Conservation (phyloP, 2,329 filamentous ascomycete genomes). For the Botrytis squamosa region DNA sequence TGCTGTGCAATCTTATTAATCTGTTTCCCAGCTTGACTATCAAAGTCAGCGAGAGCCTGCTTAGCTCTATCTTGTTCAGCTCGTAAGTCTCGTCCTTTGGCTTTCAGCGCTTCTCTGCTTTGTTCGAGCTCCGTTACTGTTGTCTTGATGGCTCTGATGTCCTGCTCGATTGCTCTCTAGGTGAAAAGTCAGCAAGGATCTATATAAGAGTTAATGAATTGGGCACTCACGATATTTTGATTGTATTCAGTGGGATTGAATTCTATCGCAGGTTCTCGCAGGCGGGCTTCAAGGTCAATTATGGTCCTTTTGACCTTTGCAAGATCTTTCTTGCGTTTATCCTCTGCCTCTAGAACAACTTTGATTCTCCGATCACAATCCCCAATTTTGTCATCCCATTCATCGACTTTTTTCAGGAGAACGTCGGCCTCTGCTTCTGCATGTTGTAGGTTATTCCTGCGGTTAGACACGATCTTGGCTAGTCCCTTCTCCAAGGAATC, state of each 20-base stretch:
- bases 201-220: background rate
- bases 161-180: conserved; percentile 59
- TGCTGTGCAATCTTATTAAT: conserved; percentile 60
- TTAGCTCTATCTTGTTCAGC: conserved; percentile 44
- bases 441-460: conserved; percentile 53
- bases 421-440: conserved; percentile 53
- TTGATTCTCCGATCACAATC: conserved; percentile 47
- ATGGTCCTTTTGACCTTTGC: conserved; percentile 56
- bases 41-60: conserved; percentile 56
- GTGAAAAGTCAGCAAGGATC: background rate
- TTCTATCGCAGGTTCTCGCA: conserved; percentile 60
- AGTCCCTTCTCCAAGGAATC: conserved; percentile 62
- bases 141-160: conserved; percentile 51
- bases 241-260: conserved; percentile 73
- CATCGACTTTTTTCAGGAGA: conserved; percentile 41
- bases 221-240: conserved; percentile 61
- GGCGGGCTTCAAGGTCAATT: conserved; percentile 59
- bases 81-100: conserved; percentile 43
- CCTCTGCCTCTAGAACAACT: conserved; percentile 51
- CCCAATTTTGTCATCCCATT: conserved; percentile 42
- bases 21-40: conserved; percentile 75
- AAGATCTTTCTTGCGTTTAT: conserved; percentile 51
- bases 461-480: conserved; percentile 52
- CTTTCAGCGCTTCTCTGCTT: conserved; percentile 34
- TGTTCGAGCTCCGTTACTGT: conserved; percentile 31